Evolutionary conservation across 495 filamentous ascomycete genomes (phyloP).

Genomic region (Bryoglossum gracile): DNA sequence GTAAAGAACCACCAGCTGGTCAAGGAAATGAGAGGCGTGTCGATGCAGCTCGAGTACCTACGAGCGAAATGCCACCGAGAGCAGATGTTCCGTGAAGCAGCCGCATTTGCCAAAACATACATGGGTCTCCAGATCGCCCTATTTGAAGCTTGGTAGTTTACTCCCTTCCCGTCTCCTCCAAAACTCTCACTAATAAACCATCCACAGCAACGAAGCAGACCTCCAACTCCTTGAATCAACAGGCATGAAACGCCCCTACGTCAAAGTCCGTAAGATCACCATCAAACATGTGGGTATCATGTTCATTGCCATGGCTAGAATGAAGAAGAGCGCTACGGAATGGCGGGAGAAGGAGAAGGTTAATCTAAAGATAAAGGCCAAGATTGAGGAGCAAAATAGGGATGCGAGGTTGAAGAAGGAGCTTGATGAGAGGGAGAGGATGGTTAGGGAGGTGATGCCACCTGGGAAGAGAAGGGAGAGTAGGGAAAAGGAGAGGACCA

Average conservation of each 20-base stretch:
- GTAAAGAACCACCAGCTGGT: conserved; percentile 51
- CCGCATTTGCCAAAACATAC: conserved; percentile 73
- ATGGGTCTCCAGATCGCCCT: conserved; percentile 72
- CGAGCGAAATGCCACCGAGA: conserved; percentile 71
- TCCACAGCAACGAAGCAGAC: conserved; percentile 79
- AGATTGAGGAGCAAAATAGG: conserved; percentile 15
- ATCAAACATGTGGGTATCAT: conserved; percentile 19
- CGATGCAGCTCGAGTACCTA: conserved; percentile 85
- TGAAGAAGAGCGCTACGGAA: conserved; percentile 18
- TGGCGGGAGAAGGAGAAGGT: conserved; percentile 20
- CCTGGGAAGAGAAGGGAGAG: too few species aligned
- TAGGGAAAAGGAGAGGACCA: too few species aligned
- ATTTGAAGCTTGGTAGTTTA: conserved; percentile 77
- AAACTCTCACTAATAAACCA: conserved; percentile 8
- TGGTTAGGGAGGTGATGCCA: too few species aligned
- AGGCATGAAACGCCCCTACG: conserved; percentile 48
- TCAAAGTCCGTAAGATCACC: conserved; percentile 33
- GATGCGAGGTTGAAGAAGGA: too few species aligned
- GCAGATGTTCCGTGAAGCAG: conserved; percentile 65
- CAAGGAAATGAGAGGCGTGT: conserved; percentile 75
- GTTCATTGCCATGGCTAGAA: conserved; percentile 20
- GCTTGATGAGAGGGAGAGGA: too few species aligned
- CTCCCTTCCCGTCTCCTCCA: conserved; percentile 5
- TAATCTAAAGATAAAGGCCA: conserved; percentile 14
- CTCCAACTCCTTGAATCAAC: conserved; percentile 76